Conservation (phyloP, 106 monocot genomes). For the Chionographis japonica region DNA sequence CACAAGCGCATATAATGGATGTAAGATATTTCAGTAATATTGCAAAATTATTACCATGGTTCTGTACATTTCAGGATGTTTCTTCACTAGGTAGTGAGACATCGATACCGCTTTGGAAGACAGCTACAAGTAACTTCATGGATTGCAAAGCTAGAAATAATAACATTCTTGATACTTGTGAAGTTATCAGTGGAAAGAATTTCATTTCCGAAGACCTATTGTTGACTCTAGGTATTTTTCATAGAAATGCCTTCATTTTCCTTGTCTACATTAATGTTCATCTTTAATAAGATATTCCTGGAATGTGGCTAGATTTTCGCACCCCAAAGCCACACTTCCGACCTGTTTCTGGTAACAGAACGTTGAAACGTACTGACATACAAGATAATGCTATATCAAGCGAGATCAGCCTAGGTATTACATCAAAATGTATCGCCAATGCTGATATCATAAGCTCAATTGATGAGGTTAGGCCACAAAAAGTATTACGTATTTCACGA, state of each 20-base stretch:
- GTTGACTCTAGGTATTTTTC: conserved; percentile 26
- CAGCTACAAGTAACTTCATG: conserved; percentile 10
- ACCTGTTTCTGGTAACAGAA: background rate
- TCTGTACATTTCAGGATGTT: conserved; percentile 32
- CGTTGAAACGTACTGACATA: background rate
- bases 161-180: background rate
- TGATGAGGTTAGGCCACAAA: background rate
- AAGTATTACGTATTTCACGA: background rate
- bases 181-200: background rate
- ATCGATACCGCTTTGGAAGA: conserved; percentile 34
- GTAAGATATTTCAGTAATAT: too few species aligned
- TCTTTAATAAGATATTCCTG: background rate
- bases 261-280: background rate
- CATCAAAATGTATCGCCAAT: background rate
- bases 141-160: conserved; percentile 3
- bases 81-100: conserved; percentile 29
- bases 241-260: background rate
- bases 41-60: background rate
- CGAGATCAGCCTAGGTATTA: background rate
- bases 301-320: conserved; percentile 35
- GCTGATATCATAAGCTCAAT: conserved; percentile 1
- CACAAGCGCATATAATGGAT: background rate
- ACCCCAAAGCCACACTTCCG: conserved; percentile 36
- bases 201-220: conserved; percentile 1
- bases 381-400: background rate